Base-by-base conservation (phyloP, 2,329 filamentous ascomycete genomes). In the Sporothrix inflata region DNA sequence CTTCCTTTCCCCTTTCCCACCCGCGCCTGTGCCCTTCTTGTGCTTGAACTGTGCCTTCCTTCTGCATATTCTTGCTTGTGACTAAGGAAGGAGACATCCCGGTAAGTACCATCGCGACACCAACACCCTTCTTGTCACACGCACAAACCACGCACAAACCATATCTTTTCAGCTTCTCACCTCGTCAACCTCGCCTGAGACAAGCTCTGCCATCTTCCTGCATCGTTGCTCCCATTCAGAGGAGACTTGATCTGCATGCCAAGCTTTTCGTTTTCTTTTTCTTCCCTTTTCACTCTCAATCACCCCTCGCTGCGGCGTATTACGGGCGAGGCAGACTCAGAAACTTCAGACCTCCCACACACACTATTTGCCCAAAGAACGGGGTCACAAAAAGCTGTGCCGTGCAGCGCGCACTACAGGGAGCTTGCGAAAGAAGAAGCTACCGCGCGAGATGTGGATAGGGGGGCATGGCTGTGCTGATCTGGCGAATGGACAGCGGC, bases 111-210 rank as follows among this genome's bases (percentile, higher is more conserved):
- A 40, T 21, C 12, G 12, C 38, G 38, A 45, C 60, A 16, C n/a
- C 38, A 27, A 11, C 11, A 4, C 45, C 38, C 21, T 45, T 14
- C 38, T 11, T 65, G 60, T 45, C 21, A 16, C 21, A 45, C 38
- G 14, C 38, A 45, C 16, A 45, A 24, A n/a, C 4, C 21, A 45
- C 38, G 14, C 38, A 45, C 16, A 34, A 34, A 34, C 3, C 3
- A 38, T 34, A 16, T 19, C 14, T 67, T 61, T 45, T 45, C 42
- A 47, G 42, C 40, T 49, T 66, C 42, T 49, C 42, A 51, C 63
- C 61, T 47, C 42, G 21, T 66, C 60, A 65, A 65, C 60, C 60
- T 65, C 14, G 12, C 60, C 60, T 45, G 60, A 65, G 21, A 65
- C 60, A 27, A 45, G 38, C 4, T 40, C 3, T 61, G 16, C 21